Evolutionary conservation across 2,329 filamentous ascomycete species (phyloP), one percentile per base, ranked within the genome.

Genomic region (Diaporthe sp.): DNA sequence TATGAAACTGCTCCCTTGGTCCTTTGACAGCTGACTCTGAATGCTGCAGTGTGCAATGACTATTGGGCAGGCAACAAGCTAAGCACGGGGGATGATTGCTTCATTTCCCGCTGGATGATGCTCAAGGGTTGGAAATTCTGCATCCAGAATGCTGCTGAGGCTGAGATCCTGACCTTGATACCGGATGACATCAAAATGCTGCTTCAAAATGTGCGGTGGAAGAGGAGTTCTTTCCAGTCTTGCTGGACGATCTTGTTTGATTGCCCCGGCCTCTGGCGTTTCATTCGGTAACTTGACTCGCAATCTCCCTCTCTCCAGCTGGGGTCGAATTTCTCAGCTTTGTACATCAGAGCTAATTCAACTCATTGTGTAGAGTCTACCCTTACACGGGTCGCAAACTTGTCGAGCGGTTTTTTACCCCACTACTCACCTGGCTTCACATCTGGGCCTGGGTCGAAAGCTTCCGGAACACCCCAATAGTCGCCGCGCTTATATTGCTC

Each of bases 41-140:
- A n/a, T n/a, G n/a, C n/a, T n/a, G n/a, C n/a, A n/a, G n/a, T 68
- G 63, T 68, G 63, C 47, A 68, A 53, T 68, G 63, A 68, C 47
- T 50, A 53, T 15, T 68, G 63, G 63, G 44, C 63, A 39, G 63
- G 63, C 13, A 68, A 68, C 3, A 68, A 68, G 17, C 63, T 68
- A 32, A 68, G 63, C n/a, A 68, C 63, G 15, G 63, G 63, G 10
- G 63, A 68, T 10, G 63, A 68, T 19, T 68, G 63, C 47, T 68
- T 68, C n/a, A 53, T 68, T 17, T 68, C 63, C 6, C 63, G 63
- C 32, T 68, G 63, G 63, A 37, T 68, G 63, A 68, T 68, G 63
- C 17, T 17, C 7, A 37, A 30, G 15, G 63, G 32, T 15, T 68
- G 63, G 47, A 68, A 68, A 12, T 68, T 68, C n/a, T 68, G 63